Percentiles rank a stretch among this genome's conserved stretches.
phyloP scores from a whole-genome alignment of 805 yeast genomes.

The Yamadazyma laniorum region DNA sequence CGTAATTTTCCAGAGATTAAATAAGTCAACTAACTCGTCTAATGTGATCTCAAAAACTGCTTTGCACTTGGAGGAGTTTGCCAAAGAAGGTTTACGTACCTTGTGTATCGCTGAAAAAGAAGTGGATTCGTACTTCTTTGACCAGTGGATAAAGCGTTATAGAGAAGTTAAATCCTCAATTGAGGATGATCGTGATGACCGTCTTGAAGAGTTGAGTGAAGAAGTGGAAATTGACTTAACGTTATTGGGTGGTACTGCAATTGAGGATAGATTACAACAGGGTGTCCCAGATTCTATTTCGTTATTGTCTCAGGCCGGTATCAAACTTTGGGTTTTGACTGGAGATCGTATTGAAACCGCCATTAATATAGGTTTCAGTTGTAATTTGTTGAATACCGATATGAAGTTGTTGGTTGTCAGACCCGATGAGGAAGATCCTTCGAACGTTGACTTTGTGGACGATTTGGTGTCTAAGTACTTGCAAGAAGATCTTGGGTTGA shows the following conservation, averaged over 20 bases:
- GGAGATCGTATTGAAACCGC: slow-evolving; percentile 86
- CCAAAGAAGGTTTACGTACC: slow-evolving; percentile 77
- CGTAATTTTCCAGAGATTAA: slow-evolving; percentile 50
- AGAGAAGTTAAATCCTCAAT: slow-evolving; percentile 57
- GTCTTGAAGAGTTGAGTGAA: slow-evolving; percentile 52
- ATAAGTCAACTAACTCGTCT: slow-evolving; percentile 34
- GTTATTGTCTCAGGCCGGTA: slow-evolving; percentile 65
- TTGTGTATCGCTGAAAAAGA: slow-evolving; percentile 64
- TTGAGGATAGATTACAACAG: slow-evolving; percentile 74
- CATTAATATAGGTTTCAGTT: slow-evolving; percentile 77
- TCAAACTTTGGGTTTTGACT: slow-evolving; percentile 79
- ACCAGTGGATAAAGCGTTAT: slow-evolving; percentile 55
- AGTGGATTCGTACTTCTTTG: slow-evolving; percentile 44
- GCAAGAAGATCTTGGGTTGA: slow-evolving; percentile 45
- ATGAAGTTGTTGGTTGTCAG: slow-evolving; percentile 69
- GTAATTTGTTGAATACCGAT: slow-evolving; percentile 63
- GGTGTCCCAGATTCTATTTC: slow-evolving; percentile 78
- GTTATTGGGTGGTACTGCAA: slow-evolving; percentile 76
- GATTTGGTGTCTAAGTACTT: slow-evolving; percentile 38
- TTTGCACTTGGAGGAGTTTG: slow-evolving; percentile 62
- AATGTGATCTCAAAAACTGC: slow-evolving; percentile 56
- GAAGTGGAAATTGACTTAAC: slow-evolving; percentile 57
- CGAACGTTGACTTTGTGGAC: slow-evolving; percentile 13
- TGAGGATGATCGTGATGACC: slow-evolving; percentile 55
- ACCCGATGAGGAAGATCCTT: slow-evolving; percentile 54